Conservation (phyloP, 2,329 filamentous ascomycete genomes). For the Chaetomium sp. region DNA sequence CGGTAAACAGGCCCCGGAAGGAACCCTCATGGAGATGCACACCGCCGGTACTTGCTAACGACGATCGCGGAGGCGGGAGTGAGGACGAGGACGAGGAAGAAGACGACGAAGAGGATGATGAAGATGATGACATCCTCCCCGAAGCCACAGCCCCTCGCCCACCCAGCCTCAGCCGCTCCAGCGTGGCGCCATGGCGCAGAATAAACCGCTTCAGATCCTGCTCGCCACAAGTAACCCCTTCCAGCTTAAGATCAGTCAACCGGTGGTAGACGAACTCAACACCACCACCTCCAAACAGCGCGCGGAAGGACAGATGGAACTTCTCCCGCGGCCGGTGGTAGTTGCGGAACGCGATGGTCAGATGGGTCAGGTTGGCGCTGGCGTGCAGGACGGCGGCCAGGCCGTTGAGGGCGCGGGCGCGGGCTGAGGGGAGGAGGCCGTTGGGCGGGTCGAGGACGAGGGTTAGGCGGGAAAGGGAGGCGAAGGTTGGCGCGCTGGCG, state of each 20-base stretch:
- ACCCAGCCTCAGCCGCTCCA: conserved; percentile 39
- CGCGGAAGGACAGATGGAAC: conserved; percentile 36
- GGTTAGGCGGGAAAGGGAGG: conserved; percentile 34
- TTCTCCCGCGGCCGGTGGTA: conserved; percentile 35
- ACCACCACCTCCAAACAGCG: conserved; percentile 27
- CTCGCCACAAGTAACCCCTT: conserved; percentile 39
- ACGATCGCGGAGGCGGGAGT: conserved; percentile 29
- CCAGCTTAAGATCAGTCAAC: conserved; percentile 38
- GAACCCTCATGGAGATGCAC: conserved; percentile 40
- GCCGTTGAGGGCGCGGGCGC: conserved; percentile 37
- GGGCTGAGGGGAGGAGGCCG: conserved; percentile 31
- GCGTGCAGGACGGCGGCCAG: conserved; percentile 38
- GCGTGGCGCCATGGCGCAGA: conserved; percentile 32
- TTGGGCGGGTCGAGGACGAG: conserved; percentile 36
- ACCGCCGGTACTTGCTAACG: conserved; percentile 37
- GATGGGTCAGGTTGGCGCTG: conserved; percentile 31
- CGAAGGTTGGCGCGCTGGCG: conserved; percentile 35
- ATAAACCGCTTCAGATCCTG: conserved; percentile 39
- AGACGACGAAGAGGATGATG: no score
- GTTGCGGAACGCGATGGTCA: conserved; percentile 38
- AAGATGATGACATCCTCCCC: no score
- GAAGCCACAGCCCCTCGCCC: conserved; percentile 29
- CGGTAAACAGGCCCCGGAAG: conserved; percentile 38
- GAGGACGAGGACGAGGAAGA: no score
- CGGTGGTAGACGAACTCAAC: conserved; percentile 30